Evolutionary conservation across 176 grass and related monocot species (phyloP), one percentile per base, ranked within the genome.

Genomic region (Juncus inflexus): DNA sequence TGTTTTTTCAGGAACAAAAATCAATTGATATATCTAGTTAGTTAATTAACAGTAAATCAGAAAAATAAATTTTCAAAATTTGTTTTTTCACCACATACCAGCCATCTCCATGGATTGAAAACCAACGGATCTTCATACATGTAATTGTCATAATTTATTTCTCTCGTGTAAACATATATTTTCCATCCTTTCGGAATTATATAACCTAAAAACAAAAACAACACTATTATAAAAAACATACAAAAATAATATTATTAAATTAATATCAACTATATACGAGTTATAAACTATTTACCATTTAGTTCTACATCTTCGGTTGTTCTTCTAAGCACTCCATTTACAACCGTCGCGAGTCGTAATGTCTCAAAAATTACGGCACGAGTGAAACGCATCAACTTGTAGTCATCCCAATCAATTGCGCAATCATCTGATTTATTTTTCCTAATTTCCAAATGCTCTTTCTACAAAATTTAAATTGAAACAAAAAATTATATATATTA

Each of bases 91-190:
- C 56, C 45, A 50, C 94, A 77, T 85, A 99, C 94, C 85, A 89
- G 75, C 94, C 94, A 99, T 82, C 94, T 92, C 94, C 88, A 89
- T 82, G 94, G 94, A 61, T 99, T 86, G 83, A 99, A 99, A 13
- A 74, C 66, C 58, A 77, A 80, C 0, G 94, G 88, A 15, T 99
- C 94, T 19, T 80, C 77, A 72, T 99, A 99, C 68, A 99, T 40
- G 41, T 65, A 76, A 2, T 84, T 87, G 53, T 99, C 94, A 55
- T 99, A 99, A 40, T 99, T 99, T 71, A 99, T 99, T 79, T 99
- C 94, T 60, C 88, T 81, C 52, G 85, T 91, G 85, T 89, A 91
- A 3, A 99, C 88, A 89, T 92, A 99, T 58, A 99, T 92, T 75
- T 82, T 91, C 94, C 94, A 99, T 11, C 67, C 85, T 76, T 96